Conservation (phyloP, 441 rosid species). For the Pelargonium australe region DNA sequence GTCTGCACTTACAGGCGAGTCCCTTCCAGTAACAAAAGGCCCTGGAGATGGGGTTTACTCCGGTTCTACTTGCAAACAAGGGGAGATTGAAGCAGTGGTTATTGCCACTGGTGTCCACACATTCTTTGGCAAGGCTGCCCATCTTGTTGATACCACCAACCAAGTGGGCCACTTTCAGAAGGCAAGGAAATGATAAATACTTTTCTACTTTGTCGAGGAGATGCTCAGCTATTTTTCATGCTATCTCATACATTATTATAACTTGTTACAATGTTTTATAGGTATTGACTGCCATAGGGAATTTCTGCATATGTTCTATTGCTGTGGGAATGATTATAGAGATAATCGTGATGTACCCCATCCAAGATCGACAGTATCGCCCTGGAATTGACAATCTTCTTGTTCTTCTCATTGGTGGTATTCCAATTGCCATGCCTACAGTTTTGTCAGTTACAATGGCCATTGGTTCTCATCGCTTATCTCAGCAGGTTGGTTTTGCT, state of each 20-base stretch:
- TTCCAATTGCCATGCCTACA: constrained; percentile 95
- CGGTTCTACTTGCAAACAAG: constrained; percentile 67
- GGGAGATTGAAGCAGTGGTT: constrained; percentile 58
- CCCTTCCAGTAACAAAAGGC: constrained; percentile 43
- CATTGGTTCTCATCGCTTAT: constrained; percentile 80
- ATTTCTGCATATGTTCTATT: constrained; percentile 89
- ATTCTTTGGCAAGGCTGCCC: constrained; percentile 68
- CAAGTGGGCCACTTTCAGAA: constrained; percentile 73
- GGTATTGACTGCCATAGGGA: constrained; percentile 89
- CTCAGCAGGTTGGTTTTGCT: constrained; percentile 51
- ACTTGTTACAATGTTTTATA: constrained; percentile 16
- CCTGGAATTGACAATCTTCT: constrained; percentile 83
- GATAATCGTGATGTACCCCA: constrained; percentile 83
- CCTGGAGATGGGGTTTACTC: constrained; percentile 58
- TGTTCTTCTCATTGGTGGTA: constrained; percentile 90
- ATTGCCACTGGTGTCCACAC: constrained; percentile 69
- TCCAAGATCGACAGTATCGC: constrained; percentile 66
- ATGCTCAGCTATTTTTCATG: too few species aligned
- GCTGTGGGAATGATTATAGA: constrained; percentile 65
- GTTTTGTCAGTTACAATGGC: constrained; percentile 31
- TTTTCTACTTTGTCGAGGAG: too few species aligned
- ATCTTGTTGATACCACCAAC: constrained; percentile 62
- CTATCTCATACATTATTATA: constrained; percentile 7
- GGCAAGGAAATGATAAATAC: constrained; percentile 32
- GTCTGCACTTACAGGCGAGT: constrained; percentile 40